Evolutionary conservation across 495 filamentous ascomycete genomes (phyloP), one percentile per base, ranked within the genome.

Genomic region (Penicillium herquei): DNA sequence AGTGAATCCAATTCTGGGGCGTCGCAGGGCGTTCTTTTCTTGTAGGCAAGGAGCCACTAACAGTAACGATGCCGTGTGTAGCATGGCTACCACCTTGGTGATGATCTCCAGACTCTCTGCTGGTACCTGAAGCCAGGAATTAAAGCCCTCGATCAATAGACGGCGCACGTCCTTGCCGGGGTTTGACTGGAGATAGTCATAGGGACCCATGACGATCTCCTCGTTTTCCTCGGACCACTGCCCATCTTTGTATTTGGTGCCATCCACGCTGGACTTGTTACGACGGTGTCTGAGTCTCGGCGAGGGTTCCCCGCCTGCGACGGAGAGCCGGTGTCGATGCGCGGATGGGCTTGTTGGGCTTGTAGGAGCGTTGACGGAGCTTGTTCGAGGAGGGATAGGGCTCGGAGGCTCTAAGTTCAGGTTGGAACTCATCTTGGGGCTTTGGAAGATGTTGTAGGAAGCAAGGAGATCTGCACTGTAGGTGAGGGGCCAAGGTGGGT

Each of bases 91-190:
- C 11, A 96, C 92, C 55, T 85, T 87, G 16, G 86, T 93, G 63
- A 98, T 96, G 31, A 96, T 81, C 47, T 80, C 84, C 58, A 98
- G 75, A 49, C 84, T 87, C 55, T 85, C 84, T 8, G 80, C 61
- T 0, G 95, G 95, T 7, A 98, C 92, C 60, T 89, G 80, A 14
- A 98, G 76, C 89, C 88, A 98, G 34, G 80, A 80, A 65, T 98
- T 91, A 73, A 98, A 98, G 31, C 92, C 91, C 42, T 87, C 81
- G 65, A 98, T 91, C 56, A 96, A 78, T 66, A 90, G 87, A 1
- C 85, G 78, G 21, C 94, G 86, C 42, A 98, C 86, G 68, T 98
- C 92, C 66, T 98, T 98, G 50, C 95, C 95, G 2, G 93, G 94
- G 58, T 92, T 85, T 16, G 82, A 75, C 58, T 86, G 78, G 60